These are phyloP conservation scores for Bipolaris bicolor DNA, from an alignment of 2,329 filamentous ascomycete genomes.

Conservation along the genomic window DNA sequence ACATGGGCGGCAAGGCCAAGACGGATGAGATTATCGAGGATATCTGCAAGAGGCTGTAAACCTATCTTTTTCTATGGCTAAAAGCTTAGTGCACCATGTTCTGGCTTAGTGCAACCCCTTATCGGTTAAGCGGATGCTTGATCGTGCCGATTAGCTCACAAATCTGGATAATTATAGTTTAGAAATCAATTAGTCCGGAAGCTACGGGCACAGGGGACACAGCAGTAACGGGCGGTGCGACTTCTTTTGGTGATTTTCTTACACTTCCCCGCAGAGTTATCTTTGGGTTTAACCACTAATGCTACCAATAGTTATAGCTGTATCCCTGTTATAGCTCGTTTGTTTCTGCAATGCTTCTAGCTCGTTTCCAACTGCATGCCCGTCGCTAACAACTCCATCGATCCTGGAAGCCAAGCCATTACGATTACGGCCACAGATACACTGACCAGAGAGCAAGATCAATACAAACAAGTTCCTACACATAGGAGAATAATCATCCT, in stretches of 20 bases:
- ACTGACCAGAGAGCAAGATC: too few species aligned
- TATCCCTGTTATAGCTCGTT: background rate
- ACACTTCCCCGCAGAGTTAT: background rate
- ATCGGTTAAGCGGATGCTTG: background rate
- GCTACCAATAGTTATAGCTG: background rate
- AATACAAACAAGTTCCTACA: too few species aligned
- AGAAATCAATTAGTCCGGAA: background rate
- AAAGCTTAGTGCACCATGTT: background rate
- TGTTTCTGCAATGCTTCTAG: background rate
- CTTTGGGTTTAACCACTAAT: background rate
- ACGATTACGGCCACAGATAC: too few species aligned
- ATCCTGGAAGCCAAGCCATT: background rate
- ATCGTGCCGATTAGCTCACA: too few species aligned
- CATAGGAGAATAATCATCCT: background rate
- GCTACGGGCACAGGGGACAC: background rate
- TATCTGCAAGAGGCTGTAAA: slow-evolving; percentile 79
- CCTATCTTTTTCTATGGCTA: too few species aligned
- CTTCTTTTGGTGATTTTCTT: background rate
- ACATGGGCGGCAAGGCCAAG: slow-evolving; percentile 84
- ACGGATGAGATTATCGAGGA: slow-evolving; percentile 89
- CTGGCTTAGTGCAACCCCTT: background rate
- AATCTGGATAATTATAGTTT: background rate
- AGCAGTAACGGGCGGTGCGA: background rate
- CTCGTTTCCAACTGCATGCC: background rate
- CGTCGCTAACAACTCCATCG: background rate